These are phyloP conservation scores for Colletotrichum trifolii DNA, from an alignment of 2,329 filamentous ascomycete species.

Conservation along the genomic window DNA sequence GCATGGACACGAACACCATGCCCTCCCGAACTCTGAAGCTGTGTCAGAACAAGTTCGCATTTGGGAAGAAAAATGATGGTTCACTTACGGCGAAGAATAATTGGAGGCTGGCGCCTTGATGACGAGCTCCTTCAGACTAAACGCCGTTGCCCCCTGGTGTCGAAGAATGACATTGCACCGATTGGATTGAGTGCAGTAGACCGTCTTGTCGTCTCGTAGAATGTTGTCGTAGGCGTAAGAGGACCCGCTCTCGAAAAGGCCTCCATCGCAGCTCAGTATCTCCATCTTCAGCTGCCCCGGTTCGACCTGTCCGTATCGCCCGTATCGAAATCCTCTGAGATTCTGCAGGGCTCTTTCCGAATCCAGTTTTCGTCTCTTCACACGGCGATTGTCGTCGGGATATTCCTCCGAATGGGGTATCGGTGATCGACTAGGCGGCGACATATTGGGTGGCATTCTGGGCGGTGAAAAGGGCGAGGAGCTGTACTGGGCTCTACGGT, in stretches of 20 bases:
- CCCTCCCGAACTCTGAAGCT: conserved; percentile 82
- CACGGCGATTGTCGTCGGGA: conserved; percentile 61
- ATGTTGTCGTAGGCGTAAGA: conserved; percentile 82
- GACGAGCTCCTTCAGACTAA: conserved; percentile 85
- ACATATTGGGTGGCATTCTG: conserved; percentile 41
- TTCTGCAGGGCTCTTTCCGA: conserved; percentile 64
- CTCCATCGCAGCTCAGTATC: conserved; percentile 89
- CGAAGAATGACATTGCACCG: conserved; percentile 87
- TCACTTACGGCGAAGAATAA: conserved; percentile 87
- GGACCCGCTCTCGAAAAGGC: conserved; percentile 72
- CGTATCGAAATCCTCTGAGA: conserved; percentile 78
- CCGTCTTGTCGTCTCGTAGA: conserved; percentile 81
- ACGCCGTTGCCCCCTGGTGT: conserved; percentile 83
- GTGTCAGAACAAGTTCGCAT: conserved; percentile 27
- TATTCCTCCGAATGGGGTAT: conserved; percentile 51
- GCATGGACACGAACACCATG: conserved; percentile 92
- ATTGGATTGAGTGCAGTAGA: conserved; percentile 91
- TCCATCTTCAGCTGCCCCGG: conserved; percentile 86
- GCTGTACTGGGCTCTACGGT: conserved; percentile 32
- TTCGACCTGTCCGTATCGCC: conserved; percentile 87
- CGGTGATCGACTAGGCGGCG: conserved; percentile 48
- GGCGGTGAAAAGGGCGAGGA: conserved; percentile 39
- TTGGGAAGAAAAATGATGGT: not conserved
- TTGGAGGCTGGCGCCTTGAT: conserved; percentile 84
- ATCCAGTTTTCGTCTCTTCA: conserved; percentile 78